Percentiles rank a stretch among this genome's conserved stretches.
phyloP scores from a whole-genome alignment of 352 stramenopile species.

The Phytophthora pluvialis region DNA sequence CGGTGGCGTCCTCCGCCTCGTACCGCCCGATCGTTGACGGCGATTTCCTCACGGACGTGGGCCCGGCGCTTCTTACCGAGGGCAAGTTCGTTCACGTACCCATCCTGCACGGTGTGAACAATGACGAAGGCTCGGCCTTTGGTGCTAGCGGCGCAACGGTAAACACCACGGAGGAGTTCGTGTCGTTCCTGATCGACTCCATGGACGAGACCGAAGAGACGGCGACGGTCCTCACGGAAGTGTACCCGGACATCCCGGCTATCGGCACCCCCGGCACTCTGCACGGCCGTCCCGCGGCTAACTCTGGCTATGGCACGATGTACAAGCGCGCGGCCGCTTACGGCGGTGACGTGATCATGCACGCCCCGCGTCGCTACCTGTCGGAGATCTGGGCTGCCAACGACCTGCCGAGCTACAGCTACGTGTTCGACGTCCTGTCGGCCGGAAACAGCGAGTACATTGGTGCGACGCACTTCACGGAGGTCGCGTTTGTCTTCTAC shows the following conservation, averaged over 20 bases:
- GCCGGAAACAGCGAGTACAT: conserved; percentile 14
- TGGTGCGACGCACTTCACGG: conserved; percentile 32
- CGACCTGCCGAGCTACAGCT: conserved; percentile 33
- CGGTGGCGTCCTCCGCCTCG: conserved; percentile 12
- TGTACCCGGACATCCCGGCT: conserved; percentile 30
- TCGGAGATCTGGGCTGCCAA: conserved; percentile 32
- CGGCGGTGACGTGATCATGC: conserved; percentile 23
- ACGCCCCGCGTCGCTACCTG: conserved; percentile 27
- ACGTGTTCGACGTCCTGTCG: conserved; percentile 34
- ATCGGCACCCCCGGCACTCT: conserved; percentile 26
- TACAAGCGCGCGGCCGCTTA: conserved; percentile 32
- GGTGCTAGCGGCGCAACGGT: conserved; percentile 7
- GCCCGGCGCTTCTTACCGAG: conserved; percentile 18
- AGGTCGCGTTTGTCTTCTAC: conserved; percentile 42
- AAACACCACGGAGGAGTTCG: conserved; percentile 32
- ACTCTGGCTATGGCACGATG: conserved; percentile 20
- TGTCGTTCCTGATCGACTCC: conserved; percentile 15
- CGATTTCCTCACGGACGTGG: conserved; percentile 24
- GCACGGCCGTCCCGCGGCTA: conserved; percentile 7
- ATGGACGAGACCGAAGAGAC: conserved; percentile 22
- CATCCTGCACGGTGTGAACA: conserved; percentile 37
- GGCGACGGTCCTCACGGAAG: conserved; percentile 6
- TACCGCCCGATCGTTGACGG: conserved; percentile 36
- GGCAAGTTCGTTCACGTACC: conserved; percentile 43
- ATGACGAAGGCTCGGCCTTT: conserved; percentile 34